These are phyloP conservation scores for Sanghuangporus baumii DNA, from an alignment of 1,284 basidiomycete genomes.

Conservation along the genomic window DNA sequence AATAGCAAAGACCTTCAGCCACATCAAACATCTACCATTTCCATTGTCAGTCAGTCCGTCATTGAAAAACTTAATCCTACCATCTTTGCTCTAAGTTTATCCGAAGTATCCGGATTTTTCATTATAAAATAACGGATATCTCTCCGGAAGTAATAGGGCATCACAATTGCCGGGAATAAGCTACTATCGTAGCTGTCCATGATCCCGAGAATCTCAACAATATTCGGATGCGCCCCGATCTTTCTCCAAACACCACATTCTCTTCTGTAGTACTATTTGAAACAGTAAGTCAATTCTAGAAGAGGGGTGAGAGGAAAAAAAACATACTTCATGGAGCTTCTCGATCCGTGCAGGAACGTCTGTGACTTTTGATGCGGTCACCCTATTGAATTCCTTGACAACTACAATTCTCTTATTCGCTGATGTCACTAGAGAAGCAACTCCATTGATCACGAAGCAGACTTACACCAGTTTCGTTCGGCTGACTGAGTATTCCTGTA, in stretches of 20 bases:
- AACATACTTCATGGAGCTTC: neutral
- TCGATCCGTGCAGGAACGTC: neutral
- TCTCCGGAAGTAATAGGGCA: neutral
- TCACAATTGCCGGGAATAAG: neutral
- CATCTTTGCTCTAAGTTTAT: neutral
- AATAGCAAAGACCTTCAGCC: neutral
- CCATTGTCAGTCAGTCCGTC: neutral
- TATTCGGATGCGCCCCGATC: neutral
- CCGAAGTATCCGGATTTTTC: neutral
- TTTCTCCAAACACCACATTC: neutral
- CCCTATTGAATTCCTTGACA: neutral
- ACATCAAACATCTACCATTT: neutral
- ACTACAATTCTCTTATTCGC: neutral
- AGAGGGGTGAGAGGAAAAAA: neutral
- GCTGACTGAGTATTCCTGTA: no score
- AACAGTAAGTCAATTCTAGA: neutral
- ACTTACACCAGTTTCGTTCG: no score
- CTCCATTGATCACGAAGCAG: no score
- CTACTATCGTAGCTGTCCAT: neutral
- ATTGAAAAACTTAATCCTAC: neutral
- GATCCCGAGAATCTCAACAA: neutral
- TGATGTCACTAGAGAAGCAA: no score
- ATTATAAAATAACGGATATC: neutral
- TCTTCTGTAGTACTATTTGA: neutral
- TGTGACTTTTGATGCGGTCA: neutral